Percentiles rank a stretch among this genome's conserved stretches.
Conservation (phyloP, 495 filamentous ascomycete species). For the Hypoxylon intermedium region DNA sequence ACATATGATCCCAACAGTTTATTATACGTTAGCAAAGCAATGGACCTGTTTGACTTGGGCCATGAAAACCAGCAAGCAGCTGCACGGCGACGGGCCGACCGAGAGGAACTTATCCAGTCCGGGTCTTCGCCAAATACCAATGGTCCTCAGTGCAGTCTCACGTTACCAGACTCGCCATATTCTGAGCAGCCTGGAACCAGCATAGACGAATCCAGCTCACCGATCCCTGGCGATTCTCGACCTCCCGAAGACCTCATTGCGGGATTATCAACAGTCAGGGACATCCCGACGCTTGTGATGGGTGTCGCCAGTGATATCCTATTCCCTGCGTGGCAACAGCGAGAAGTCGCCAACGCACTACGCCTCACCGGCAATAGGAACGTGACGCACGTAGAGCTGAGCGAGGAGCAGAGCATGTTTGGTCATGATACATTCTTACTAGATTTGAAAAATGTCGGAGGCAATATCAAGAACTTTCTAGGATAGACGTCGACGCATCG, state of each 20-base stretch:
- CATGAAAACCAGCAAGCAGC: conserved; percentile 62
- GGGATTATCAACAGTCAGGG: conserved; percentile 72
- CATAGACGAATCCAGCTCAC: conserved; percentile 25
- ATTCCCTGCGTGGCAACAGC: conserved; percentile 98
- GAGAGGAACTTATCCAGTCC: conserved; percentile 38
- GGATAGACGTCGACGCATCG: conserved; percentile 45
- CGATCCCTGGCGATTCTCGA: conserved; percentile 36
- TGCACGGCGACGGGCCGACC: conserved; percentile 49
- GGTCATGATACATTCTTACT: conserved; percentile 97
- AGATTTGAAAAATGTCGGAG: conserved; percentile 90
- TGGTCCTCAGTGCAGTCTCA: conserved; percentile 75
- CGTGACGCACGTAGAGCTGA: conserved; percentile 88
- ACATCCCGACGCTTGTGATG: conserved; percentile 84
- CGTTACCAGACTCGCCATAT: conserved; percentile 83
- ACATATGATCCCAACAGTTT: conserved; percentile 97
- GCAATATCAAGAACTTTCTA: conserved; percentile 79
- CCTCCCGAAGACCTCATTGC: conserved; percentile 79
- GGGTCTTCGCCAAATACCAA: conserved; percentile 31
- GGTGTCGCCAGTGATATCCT: conserved; percentile 96
- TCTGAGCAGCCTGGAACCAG: conserved; percentile 67
- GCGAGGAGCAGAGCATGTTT: conserved; percentile 89
- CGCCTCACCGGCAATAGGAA: conserved; percentile 74
- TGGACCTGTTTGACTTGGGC: conserved; percentile 97
- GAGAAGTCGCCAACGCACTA: conserved; percentile 88
- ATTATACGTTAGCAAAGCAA: conserved; percentile 96